phyloP scores from a whole-genome alignment of 495 filamentous ascomycete genomes.

The Lasiosphaeria hispida region DNA sequence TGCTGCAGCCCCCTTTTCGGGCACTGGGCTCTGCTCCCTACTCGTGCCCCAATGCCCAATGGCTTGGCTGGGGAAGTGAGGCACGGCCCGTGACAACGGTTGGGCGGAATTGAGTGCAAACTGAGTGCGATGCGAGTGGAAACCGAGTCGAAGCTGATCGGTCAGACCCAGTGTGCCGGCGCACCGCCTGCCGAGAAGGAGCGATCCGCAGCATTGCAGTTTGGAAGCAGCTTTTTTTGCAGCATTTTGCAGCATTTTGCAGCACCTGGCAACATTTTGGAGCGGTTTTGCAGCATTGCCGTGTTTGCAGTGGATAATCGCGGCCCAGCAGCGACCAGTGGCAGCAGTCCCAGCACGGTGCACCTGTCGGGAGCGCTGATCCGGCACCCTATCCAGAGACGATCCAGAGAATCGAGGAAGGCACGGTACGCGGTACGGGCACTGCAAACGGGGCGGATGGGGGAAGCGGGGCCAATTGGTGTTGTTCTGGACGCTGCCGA shows the following conservation, averaged over 20 bases:
- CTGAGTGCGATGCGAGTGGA: no score
- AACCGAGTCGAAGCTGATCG: not conserved
- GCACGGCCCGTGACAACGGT: constrained; percentile 21
- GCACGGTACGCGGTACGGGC: not conserved
- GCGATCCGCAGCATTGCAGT: not conserved
- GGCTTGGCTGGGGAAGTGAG: constrained; percentile 19
- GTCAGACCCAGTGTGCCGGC: constrained; percentile 20
- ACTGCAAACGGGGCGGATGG: constrained; percentile 2
- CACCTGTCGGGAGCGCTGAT: not conserved
- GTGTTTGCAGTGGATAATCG: not conserved
- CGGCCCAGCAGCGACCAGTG: constrained; percentile 9
- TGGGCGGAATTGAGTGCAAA: constrained; percentile 6
- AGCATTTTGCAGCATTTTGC: no score
- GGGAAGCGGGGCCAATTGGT: constrained; percentile 20
- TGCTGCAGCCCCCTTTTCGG: not conserved
- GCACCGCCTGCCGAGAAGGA: constrained; percentile 7
- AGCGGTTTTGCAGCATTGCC: no score
- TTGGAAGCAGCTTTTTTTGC: no score
- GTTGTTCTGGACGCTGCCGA: constrained; percentile 3
- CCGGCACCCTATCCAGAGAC: not conserved
- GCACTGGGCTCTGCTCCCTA: constrained; percentile 14
- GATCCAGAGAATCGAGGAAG: not conserved
- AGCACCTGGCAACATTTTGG: no score
- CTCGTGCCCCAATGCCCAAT: constrained; percentile 13
- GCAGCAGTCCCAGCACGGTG: not conserved